phyloP scores from a whole-genome alignment of 352 stramenopile genomes.

The Phytophthora pisi region DNA sequence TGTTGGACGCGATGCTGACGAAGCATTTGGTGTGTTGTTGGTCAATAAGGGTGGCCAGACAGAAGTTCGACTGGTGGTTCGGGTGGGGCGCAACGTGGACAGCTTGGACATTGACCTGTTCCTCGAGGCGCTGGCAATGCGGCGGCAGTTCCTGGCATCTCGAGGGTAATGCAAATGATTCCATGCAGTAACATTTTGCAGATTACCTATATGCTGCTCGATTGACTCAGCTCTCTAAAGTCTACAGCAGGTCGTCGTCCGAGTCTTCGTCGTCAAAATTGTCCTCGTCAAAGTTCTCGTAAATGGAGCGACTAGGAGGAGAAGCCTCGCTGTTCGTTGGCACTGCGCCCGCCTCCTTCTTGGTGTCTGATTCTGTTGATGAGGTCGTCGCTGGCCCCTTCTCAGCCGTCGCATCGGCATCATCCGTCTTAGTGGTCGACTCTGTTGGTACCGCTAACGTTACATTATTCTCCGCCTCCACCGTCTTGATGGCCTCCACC shows the following conservation, averaged over 20 bases:
- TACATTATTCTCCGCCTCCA: background rate
- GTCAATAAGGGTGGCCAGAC: conserved; percentile 16
- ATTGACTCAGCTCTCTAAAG: background rate
- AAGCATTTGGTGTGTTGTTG: background rate
- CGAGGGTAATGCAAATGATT: conserved; percentile 19
- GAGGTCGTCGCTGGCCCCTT: background rate
- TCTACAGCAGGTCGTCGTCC: conserved; percentile 76
- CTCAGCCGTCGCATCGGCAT: background rate
- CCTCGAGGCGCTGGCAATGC: conserved; percentile 67
- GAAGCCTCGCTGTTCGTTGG: background rate
- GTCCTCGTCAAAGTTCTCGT: conserved; percentile 73
- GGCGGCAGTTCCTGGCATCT: conserved; percentile 74
- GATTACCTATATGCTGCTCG: no score
- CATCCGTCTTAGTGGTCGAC: background rate
- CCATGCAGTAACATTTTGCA: background rate
- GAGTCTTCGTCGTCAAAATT: conserved; percentile 54
- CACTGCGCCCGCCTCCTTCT: conserved; percentile 1
- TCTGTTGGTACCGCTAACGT: background rate
- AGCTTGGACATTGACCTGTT: conserved; percentile 85
- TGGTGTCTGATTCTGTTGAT: conserved; percentile 3
- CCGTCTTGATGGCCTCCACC: conserved; percentile 16
- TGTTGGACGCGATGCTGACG: background rate
- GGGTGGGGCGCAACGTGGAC: conserved; percentile 79
- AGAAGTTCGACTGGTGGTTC: conserved; percentile 69
- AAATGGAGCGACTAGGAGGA: conserved; percentile 52